phyloP scores from a whole-genome alignment of 2,329 filamentous ascomycete species.

The Monilinia polystroma region DNA sequence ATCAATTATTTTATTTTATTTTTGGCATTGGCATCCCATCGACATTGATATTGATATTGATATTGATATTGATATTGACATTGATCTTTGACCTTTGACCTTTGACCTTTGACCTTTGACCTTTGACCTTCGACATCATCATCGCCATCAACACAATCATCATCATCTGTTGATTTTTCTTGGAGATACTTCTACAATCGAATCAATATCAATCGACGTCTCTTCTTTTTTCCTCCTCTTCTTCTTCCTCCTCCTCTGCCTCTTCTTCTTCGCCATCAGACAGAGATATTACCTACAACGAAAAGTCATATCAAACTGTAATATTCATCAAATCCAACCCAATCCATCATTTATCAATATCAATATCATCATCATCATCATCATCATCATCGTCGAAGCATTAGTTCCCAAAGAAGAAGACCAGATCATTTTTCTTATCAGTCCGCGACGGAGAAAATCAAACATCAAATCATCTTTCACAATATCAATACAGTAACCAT shows the following conservation, averaged over 20 bases:
- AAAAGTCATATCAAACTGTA: slow-evolving; percentile 1
- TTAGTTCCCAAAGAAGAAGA: background rate
- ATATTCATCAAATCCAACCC: background rate
- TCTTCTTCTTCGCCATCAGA: background rate
- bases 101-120: no score
- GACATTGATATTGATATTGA: background rate
- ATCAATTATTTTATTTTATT: background rate
- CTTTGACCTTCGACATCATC: no score
- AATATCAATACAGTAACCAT: background rate
- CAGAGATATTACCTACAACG: slow-evolving; percentile 5
- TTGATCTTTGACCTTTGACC: no score
- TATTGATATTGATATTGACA: no score
- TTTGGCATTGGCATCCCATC: background rate
- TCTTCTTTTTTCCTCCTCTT: no score
- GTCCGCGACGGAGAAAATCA: slow-evolving; percentile 1
- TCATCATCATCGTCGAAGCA: background rate
- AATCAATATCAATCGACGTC: background rate
- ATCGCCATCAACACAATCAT: no score
- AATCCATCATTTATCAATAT: no score
- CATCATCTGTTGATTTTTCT: slow-evolving; percentile 1
- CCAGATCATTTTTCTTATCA: slow-evolving; percentile 6
- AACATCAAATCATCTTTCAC: background rate
- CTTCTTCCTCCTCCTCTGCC: background rate
- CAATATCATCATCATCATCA: background rate
- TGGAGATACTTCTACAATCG: background rate